phyloP scores from a whole-genome alignment of 495 filamentous ascomycete genomes.

The Gamarada debralockiae region DNA sequence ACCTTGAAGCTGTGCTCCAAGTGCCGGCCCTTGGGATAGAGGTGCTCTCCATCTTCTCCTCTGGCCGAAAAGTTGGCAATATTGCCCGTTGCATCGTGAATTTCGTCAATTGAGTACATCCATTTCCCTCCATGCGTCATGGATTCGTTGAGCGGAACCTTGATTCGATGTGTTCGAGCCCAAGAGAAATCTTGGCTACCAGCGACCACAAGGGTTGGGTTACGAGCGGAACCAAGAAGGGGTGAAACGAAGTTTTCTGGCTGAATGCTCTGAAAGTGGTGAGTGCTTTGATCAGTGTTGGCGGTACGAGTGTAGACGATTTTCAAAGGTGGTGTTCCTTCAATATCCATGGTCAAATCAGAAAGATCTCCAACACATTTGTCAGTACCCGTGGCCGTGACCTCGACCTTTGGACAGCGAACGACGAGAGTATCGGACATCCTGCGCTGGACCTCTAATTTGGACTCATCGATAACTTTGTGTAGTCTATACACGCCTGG shows the following conservation, averaged over 20 bases:
- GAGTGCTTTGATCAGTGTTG: conserved; percentile 71
- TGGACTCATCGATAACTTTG: conserved; percentile 85
- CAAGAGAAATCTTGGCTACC: conserved; percentile 69
- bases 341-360: conserved; percentile 72
- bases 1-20: conserved; percentile 77
- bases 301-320: conserved; percentile 85
- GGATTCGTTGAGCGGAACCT: conserved; percentile 83
- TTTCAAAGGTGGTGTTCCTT: conserved; percentile 87
- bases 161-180: conserved; percentile 70
- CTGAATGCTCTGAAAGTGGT: conserved; percentile 82
- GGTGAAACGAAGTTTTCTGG: conserved; percentile 83
- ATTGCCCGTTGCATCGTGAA: conserved; percentile 87
- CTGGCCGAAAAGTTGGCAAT: conserved; percentile 70
- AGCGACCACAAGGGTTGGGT: conserved; percentile 47
- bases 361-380: conserved; percentile 82
- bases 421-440: conserved; percentile 76
- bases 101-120: conserved; percentile 87
- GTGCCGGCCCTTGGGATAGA: conserved; percentile 50
- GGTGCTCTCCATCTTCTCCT: conserved; percentile 59
- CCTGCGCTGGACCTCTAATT: conserved; percentile 80
- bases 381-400: conserved; percentile 58
- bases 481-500: conserved; percentile 81
- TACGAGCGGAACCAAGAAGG: conserved; percentile 51
- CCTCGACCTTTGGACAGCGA: conserved; percentile 70
- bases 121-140: conserved; percentile 72